These are phyloP conservation scores for Podaxis sp. DNA, from an alignment of 768 basidiomycete species.

Conservation along the genomic window DNA sequence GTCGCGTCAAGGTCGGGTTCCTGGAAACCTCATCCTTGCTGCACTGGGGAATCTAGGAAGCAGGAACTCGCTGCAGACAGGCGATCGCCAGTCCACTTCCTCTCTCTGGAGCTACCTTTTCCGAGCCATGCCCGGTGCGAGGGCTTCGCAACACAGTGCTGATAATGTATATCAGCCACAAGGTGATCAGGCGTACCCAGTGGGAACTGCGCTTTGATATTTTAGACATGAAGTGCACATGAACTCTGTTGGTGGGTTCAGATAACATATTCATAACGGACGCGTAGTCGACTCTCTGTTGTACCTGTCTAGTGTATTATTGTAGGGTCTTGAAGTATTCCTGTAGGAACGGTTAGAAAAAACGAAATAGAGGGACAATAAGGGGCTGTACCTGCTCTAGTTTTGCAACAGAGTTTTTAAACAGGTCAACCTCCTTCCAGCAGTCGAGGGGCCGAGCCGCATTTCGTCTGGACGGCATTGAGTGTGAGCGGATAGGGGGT, in stretches of 20 bases:
- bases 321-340: conserved; percentile 59
- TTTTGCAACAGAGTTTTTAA: conserved; percentile 63
- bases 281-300: conserved; percentile 2
- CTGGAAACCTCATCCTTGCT: conserved; percentile 30
- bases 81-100: conserved; percentile 17
- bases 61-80: conserved; percentile 15
- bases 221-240: neutral
- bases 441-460: conserved; percentile 60
- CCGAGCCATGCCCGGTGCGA: conserved; percentile 3
- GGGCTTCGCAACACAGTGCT: conserved; percentile 6
- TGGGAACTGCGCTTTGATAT: conserved; percentile 13
- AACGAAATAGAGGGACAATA: neutral
- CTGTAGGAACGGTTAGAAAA: conserved; percentile 28
- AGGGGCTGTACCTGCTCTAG: conserved; percentile 57
- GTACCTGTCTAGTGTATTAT: conserved; percentile 21
- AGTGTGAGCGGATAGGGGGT: conserved; percentile 3
- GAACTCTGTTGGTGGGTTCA: neutral
- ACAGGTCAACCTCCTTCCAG: conserved; percentile 65
- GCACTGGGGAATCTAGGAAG: conserved; percentile 24
- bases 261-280: neutral
- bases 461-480: conserved; percentile 38
- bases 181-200: conserved; percentile 2
- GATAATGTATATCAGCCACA: neutral
- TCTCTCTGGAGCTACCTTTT: conserved; percentile 17
- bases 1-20: conserved; percentile 22